Evolutionary conservation across 2,329 filamentous ascomycete species (phyloP), one percentile per base, ranked within the genome.

Genomic region (Aspergillus sp.): DNA sequence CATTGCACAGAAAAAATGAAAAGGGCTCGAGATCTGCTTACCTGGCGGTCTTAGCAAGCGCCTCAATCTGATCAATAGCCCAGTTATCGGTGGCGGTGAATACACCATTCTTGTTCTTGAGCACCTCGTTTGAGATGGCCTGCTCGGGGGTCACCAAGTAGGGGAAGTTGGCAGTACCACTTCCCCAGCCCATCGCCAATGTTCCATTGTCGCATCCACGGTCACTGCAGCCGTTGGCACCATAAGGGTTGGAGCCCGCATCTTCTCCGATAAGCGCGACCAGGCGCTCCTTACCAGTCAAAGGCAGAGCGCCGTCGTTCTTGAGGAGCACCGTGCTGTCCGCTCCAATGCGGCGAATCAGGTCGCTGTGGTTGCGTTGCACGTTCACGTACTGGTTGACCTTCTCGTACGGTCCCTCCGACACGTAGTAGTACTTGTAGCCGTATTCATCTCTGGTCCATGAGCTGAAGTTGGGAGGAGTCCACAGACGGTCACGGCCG

Each of bases 301-400:
- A 82, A 0, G 94, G 93, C 32, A 98, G 81, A 2, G 83, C 82
- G 13, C 88, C 87, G 30, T 76, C 81, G 77, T 98, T 97, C 84
- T 98, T 99, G 65, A 99, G 82, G 10, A 99, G 81, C 6, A 99
- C 92, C 2, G 89, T 92, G 15, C 91, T 92, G 75, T 91, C 90
- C 54, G 90, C 89, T 13, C 86, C 92, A 55, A 91, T 84, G 66
- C 91, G 85, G 36, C 92, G 88, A 64, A 96, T 94, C 55, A 92
- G 78, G 21, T 78, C 72, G 49, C 81, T 87, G 73, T 97, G 93
- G 58, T 94, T 82, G 45, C 78, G 84, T 57, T 88, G 91, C n/a
- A 96, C 94, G 70, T 97, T 88, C 23, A 97, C 86, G 65, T 93
- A 91, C 68, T 87, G 84, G 77, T 97, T 91, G 79, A 97, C 83